phyloP scores from a whole-genome alignment of 2,329 filamentous ascomycete genomes.

The Teratosphaeriaceae sp. region DNA sequence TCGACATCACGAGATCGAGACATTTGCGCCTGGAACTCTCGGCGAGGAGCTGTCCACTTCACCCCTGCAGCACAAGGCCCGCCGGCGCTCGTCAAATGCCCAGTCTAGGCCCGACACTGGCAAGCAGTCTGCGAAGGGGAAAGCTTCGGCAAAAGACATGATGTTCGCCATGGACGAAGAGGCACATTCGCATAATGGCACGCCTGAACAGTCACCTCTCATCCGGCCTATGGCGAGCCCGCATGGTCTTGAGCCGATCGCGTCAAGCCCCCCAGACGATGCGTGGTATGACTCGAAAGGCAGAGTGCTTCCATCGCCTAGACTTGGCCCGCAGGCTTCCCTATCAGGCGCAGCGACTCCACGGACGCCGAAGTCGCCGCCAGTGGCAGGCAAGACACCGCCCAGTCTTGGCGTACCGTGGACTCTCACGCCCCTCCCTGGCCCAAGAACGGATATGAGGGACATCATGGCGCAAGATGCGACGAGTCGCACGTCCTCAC shows the following conservation, averaged over 20 bases:
- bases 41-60: constrained; percentile 53
- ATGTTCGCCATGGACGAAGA: constrained; percentile 96
- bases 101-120: constrained; percentile 32
- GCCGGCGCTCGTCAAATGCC: constrained; percentile 34
- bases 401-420: constrained; percentile 39
- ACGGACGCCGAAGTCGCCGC: constrained; percentile 27
- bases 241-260: constrained; percentile 19
- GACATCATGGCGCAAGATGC: constrained; percentile 66
- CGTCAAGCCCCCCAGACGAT: constrained; percentile 23
- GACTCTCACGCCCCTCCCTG: constrained; percentile 48
- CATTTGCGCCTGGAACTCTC: constrained; percentile 53
- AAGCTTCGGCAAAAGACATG: constrained; percentile 64
- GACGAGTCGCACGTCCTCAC: constrained; percentile 35
- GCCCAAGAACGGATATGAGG: constrained; percentile 63
- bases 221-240: constrained; percentile 22
- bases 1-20: constrained; percentile 60
- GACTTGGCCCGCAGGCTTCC: constrained; percentile 20
- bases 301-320: constrained; percentile 28
- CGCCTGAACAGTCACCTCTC: constrained; percentile 20
- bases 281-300: constrained; percentile 36
- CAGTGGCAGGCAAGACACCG: constrained; percentile 17
- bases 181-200: constrained; percentile 27
- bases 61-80: constrained; percentile 36
- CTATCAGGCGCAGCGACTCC: constrained; percentile 23
- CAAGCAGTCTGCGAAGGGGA: constrained; percentile 61